Evolutionary conservation across 2,329 filamentous ascomycete species (phyloP), one percentile per base, ranked within the genome.

Genomic region (Rhynchosporium graminicola): DNA sequence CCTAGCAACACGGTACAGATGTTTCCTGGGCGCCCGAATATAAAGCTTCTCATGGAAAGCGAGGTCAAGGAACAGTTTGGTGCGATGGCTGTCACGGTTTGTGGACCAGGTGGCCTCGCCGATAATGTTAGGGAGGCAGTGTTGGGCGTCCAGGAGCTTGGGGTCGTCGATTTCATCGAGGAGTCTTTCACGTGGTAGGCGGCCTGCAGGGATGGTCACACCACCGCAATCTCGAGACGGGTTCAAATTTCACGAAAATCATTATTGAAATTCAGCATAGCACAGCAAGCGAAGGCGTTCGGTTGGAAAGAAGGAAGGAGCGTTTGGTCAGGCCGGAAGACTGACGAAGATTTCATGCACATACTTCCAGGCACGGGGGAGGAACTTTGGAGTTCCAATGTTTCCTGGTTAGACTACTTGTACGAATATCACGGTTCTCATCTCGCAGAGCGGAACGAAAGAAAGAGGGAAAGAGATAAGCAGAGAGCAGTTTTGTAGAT

Each of bases 21-120:
- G 89, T 92, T 91, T 75, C 90, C 92, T 1, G 94, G 95, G 2
- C 87, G 93, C 67, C 94, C 94, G 9, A 92, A 96, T 72, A 84
- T 96, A 50, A 83, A 87, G 26, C 85, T 89, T 0, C 78, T 98
- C n/a, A 79, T 98, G 52, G 82, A 87, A 66, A 89, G 90, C 77
- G 94, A 97, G 78, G 88, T 93, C 20, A 83, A 87, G 71, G 85
- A 90, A 70, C 91, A 95, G 74, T 80, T 91, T 59, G 95, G 95
- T 8, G 92, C 93, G 56, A 96, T 97, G 86, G 90, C 86, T 28
- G 92, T 98, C 50, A 89, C 87, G 10, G 88, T 92, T 28, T 93
- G 90, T 69, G 90, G 90, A 3, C 87, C 89, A 9, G 90, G 90
- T 29, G 84, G 85, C 2, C 76, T 94, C 68, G 88, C 87, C 8